Evolutionary conservation across 257 asterid species (phyloP).

Genomic region (Primulina tabacum): DNA sequence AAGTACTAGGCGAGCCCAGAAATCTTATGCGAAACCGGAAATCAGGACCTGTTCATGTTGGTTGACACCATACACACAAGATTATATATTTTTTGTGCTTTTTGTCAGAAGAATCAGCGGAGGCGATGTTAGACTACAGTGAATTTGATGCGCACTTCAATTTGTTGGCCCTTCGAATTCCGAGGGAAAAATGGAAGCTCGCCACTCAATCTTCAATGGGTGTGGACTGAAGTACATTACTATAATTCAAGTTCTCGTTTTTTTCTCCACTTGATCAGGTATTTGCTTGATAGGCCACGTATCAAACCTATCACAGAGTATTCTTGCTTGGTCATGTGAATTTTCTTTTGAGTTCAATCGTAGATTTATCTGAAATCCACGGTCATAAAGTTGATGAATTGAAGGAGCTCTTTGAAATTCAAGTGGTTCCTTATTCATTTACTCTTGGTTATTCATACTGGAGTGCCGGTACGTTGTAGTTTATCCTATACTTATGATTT

Average conservation of each 20-base stretch:
- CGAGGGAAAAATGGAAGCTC: slow-evolving; percentile 67
- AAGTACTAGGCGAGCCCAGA: too few species aligned
- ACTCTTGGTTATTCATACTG: slow-evolving; percentile 88
- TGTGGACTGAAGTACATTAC: slow-evolving; percentile 19
- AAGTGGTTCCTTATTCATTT: slow-evolving; percentile 68
- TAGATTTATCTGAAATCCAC: slow-evolving; percentile 85
- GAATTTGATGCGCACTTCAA: slow-evolving; percentile 57
- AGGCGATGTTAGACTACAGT: slow-evolving; percentile 53
- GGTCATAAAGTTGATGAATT: slow-evolving; percentile 59
- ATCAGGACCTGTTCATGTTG: too few species aligned
- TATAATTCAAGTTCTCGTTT: neutral
- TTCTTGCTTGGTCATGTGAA: neutral
- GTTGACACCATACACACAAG: too few species aligned
- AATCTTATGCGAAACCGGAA: too few species aligned
- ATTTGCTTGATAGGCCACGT: slow-evolving; percentile 80
- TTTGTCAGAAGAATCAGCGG: neutral
- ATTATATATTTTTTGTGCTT: too few species aligned
- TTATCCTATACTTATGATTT: too few species aligned
- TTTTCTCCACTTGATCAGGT: slow-evolving; percentile 37
- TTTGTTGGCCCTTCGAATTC: slow-evolving; percentile 72
- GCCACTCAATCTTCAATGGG: slow-evolving; percentile 78
- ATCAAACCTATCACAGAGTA: slow-evolving; percentile 68
- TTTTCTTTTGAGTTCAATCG: slow-evolving; percentile 12
- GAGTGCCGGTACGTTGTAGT: slow-evolving; percentile 62
- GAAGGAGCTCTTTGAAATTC: slow-evolving; percentile 62